Base-by-base conservation (phyloP, 768 basidiomycete genomes). In the Lactarius sanguifluus region DNA sequence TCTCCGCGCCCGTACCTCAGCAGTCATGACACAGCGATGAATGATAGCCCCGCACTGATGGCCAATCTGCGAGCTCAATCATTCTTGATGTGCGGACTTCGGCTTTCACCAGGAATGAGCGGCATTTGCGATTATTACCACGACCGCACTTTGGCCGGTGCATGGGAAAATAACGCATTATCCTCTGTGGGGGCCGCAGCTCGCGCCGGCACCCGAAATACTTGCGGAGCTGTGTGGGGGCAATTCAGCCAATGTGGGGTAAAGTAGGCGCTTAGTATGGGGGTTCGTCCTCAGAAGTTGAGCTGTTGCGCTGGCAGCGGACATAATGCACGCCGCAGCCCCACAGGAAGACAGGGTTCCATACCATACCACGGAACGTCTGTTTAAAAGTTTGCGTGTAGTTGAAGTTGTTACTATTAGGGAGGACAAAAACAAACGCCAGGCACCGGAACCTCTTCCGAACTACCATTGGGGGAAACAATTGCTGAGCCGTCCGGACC, bases 41-140 rank as follows among this genome's bases (percentile, higher is more conserved):
- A 30, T 57, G 38, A 25, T 60, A 61, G 55, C 20, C 41, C 52
- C 62, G 62, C 43, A 54, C 36, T 50, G 66, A 67, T 67, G 41
- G 55, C 66, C 62, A 30, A 64, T 64, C 66, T 59, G 34, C 20
- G 10, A 32, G 20, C 7, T 13, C 18, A 38, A 38, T 56, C 23
- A 28, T 23, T 52, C 36, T 61, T 61, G 59, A 57, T 40, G 59
- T 57, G 20, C 23, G 43, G 40, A 45, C 25, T 65, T 57, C 64
- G 64, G 64, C 41, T 25, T 61, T 60, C 34, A 36, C 34, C 40
- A 16, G 18, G 41, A 45, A 38, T 41, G 52, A 38, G 59, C 41
- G 64, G 23, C 52, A 28, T 23, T n/a, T n/a, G 28, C 15, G 25
- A 41, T n/a, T 47, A 41, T 28, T 47, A 50, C 28, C 57, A 15